Evolutionary conservation across 495 filamentous ascomycete species (phyloP).

Genomic region (Hypoxylon perforatum): DNA sequence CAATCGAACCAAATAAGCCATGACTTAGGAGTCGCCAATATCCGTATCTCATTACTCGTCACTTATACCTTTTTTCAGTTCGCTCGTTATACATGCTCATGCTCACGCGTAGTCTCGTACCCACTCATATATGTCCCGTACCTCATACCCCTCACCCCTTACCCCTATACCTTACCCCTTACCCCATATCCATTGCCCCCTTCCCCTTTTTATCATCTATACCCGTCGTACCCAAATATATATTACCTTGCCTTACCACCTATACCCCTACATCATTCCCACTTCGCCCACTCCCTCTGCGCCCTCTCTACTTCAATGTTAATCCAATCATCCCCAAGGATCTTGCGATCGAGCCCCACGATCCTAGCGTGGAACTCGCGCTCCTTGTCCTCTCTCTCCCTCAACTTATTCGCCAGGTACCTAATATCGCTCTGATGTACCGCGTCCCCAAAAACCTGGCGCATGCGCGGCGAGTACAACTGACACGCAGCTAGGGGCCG

Average conservation of each 20-base stretch:
- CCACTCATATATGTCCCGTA: constrained; percentile 3
- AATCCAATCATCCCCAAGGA: constrained; percentile 58
- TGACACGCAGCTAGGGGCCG: constrained; percentile 70
- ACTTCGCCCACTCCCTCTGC: constrained; percentile 65
- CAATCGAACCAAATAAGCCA: not conserved
- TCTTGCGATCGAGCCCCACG: constrained; percentile 50
- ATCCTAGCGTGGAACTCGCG: constrained; percentile 45
- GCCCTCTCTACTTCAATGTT: constrained; percentile 60
- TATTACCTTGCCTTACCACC: not conserved
- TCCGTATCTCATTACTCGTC: constrained; percentile 38
- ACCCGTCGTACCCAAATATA: not conserved
- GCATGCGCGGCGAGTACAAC: constrained; percentile 80
- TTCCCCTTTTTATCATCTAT: constrained; percentile 23
- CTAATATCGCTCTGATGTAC: constrained; percentile 67
- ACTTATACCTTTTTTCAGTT: constrained; percentile 12
- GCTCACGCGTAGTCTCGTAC: constrained; percentile 24
- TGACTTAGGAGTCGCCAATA: not conserved
- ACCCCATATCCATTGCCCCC: not conserved
- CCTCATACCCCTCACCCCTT: constrained; percentile 4
- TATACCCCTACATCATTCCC: too few species aligned
- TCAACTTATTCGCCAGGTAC: constrained; percentile 62
- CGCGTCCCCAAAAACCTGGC: constrained; percentile 69
- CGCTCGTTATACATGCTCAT: constrained; percentile 25
- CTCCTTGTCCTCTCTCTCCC: constrained; percentile 55
- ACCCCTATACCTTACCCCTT: constrained; percentile 5